Evolutionary conservation across 306 rosid species (phyloP), one percentile per base, ranked within the genome.

Genomic region (Quercus engelmannii): DNA sequence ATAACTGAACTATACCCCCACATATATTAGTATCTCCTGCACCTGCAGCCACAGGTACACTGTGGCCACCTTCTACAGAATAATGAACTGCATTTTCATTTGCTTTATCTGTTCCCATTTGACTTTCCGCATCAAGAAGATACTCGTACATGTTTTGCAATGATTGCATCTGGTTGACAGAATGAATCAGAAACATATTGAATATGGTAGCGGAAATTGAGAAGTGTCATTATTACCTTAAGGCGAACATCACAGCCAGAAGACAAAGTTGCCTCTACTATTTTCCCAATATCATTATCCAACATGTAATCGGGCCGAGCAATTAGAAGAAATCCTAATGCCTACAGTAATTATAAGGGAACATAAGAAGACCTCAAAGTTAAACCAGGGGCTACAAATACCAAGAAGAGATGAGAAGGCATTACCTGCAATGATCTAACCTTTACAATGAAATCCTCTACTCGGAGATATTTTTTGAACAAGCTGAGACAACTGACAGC

Each of bases 1-100:
- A 93, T 82, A 95, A 79, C 84, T 95, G 99, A 88, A 95, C 82
- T 80, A 95, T 93, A 79, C 99, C 99, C 73, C 99, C 99, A 21
- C 99, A 95, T 33, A 95, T 93, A 89, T 95, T 95, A 69, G 99
- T 95, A 88, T 95, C 99, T 73, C 99, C 99, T 3, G 99, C 99
- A 73, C 99, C 99, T 0, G 98, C 98, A 89, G 99, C 99, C 85
- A 93, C 99, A 57, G 99, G 97, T 62, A 95, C 99, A 78, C 79
- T 86, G 69, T 89, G 85, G 76, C 87, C 91, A 56, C 88, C 92
- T 84, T 90, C 94, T 35, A 79, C 88, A 56, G 94, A 61, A 81
- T 62, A 76, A 54, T 84, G 72, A 68, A 84, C 83, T 71, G 65
- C 85, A 69, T 82, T 82, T 49, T 86, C 83, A 83, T 83, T 71